These are phyloP conservation scores for Auriscalpium microsporum DNA, from an alignment of 768 basidiomycete genomes.

Conservation along the genomic window DNA sequence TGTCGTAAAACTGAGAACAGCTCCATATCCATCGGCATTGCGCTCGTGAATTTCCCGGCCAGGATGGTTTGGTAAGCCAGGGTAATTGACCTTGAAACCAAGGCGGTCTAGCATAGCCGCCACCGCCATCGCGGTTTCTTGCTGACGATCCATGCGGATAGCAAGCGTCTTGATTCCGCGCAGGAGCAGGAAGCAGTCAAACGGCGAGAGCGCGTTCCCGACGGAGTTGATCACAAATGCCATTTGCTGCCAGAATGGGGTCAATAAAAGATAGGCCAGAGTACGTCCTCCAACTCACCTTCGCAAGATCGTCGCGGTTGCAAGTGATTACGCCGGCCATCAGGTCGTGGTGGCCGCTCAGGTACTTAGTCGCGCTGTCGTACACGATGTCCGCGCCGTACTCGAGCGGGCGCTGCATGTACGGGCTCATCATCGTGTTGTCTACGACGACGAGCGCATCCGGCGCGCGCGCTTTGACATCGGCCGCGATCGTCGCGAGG, in stretches of 20 bases:
- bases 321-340: constrained; percentile 97
- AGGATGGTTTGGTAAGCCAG: constrained; percentile 77
- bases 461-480: constrained; percentile 76
- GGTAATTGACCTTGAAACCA: constrained; percentile 90
- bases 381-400: constrained; percentile 97
- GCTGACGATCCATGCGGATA: constrained; percentile 92
- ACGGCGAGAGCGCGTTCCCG: constrained; percentile 90
- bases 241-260: constrained; percentile 49
- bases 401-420: constrained; percentile 89
- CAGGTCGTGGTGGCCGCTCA: constrained; percentile 96
- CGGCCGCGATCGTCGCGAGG: constrained; percentile 69
- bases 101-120: constrained; percentile 78
- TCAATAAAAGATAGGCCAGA: not conserved
- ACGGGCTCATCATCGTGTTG: constrained; percentile 99
- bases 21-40: constrained; percentile 86
- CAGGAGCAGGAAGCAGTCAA: constrained; percentile 93
- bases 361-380: constrained; percentile 95
- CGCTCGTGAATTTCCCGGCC: constrained; percentile 82
- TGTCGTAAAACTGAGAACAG: constrained; percentile 92
- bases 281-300: constrained; percentile 37
- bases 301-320: constrained; percentile 83
- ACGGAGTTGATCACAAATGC: constrained; percentile 89
- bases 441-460: constrained; percentile 85
- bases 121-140: constrained; percentile 70
- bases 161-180: constrained; percentile 95